Percentiles rank a stretch among this genome's conserved stretches.
These are phyloP conservation scores for Intubia oerlemansii DNA, from an alignment of 2,329 filamentous ascomycete species.

Conservation along the genomic window DNA sequence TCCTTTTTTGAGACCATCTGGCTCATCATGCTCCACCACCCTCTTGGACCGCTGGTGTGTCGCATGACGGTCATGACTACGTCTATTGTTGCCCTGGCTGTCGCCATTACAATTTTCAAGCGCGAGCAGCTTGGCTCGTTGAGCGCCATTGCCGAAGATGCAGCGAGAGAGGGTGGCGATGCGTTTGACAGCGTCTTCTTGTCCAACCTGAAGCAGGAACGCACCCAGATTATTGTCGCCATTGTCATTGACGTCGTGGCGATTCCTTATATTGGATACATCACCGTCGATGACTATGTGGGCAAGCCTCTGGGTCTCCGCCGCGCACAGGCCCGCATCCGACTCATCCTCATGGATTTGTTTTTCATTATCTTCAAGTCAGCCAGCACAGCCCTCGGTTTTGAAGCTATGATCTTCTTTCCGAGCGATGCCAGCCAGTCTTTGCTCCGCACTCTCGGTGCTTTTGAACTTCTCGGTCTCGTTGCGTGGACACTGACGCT, in stretches of 20 bases:
- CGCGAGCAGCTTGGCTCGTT: slow-evolving; percentile 20
- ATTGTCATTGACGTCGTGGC: slow-evolving; percentile 77
- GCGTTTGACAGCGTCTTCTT: slow-evolving; percentile 1
- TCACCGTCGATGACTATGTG: slow-evolving; percentile 92
- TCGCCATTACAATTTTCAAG: slow-evolving; percentile 55
- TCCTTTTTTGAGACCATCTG: slow-evolving; percentile 34
- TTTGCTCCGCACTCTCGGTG: slow-evolving; percentile 7
- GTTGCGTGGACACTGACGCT: slow-evolving; percentile 10
- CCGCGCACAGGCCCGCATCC: slow-evolving; percentile 64
- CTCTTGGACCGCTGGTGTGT: slow-evolving; percentile 68
- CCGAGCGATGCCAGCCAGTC: slow-evolving; percentile 3
- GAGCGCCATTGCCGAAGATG: neutral
- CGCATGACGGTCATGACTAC: slow-evolving; percentile 67
- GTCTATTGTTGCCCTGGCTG: slow-evolving; percentile 58
- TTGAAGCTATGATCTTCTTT: slow-evolving; percentile 10
- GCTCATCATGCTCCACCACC: slow-evolving; percentile 52
- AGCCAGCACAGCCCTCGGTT: slow-evolving; percentile 62
- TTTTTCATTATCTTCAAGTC: slow-evolving; percentile 97
- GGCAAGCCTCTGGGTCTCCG: slow-evolving; percentile 81
- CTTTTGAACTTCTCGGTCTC: slow-evolving; percentile 10
- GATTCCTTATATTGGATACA: slow-evolving; percentile 76
- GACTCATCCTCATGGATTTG: slow-evolving; percentile 75
- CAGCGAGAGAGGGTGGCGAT: too few relatives aligned
- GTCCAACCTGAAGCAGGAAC: slow-evolving; percentile 20
- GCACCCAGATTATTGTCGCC: slow-evolving; percentile 67